Base-by-base conservation (phyloP, 257 asterid species). In the Phtheirospermum japonicum region DNA sequence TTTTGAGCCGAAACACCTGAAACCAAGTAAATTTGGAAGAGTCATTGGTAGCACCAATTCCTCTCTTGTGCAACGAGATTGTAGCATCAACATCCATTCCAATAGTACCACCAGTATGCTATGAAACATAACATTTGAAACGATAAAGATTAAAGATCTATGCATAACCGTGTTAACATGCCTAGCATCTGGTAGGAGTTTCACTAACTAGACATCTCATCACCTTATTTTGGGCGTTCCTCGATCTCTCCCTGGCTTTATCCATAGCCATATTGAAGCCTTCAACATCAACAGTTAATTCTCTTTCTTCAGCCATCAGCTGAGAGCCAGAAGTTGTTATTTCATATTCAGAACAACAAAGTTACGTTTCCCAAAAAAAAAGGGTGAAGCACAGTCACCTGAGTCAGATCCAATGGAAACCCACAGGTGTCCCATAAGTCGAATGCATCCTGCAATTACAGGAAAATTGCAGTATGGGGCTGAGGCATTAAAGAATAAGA, bases 231-330 rank as follows among this genome's bases (percentile, higher is more conserved):
- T 89, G 99, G 31, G 94, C 97, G 76, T 51, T 87, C 84, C 99
- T 83, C 65, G 97, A 93, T 72, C 96, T 76, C 81, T 93, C 92
- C 72, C 96, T 81, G 51, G 99, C 99, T 69, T 80, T 80, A 57
- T 78, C 75, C 99, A 93, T 87, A 66, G 94, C 94, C 20, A 16
- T 50, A 60, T 87, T 64, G 75, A 85, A 93, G 19, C 85, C 99
- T 40, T 79, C 85, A 51, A 79, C 77, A 61, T 89, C 97, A 68
- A 93, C 99, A 14, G 86, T 57, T 77, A 93, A 61, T 50, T 94
- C 91, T 74, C 92, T 80, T 82, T 93, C 99, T 75, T 89, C 97
- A 11, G 97, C 99, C 99, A 93, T 93, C 63, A 93, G 73, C 95
- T 91, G 84, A 64, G 57, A 63, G 62, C 73, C 42, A 59, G 40